Conservation (phyloP, 805 yeast genomes). For the Candida pseudoglaebosa region DNA sequence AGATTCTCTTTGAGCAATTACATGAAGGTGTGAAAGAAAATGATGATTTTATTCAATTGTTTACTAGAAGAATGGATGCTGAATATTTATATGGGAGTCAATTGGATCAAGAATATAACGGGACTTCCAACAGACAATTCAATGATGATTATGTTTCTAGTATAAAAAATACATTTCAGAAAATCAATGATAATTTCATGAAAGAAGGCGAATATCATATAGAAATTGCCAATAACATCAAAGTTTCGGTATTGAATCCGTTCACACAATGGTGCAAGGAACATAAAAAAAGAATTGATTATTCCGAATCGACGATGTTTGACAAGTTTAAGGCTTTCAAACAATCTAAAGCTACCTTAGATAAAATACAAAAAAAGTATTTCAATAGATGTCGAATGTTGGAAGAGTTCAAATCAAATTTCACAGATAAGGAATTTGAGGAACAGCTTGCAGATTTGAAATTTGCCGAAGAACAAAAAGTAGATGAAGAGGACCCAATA, state of each 20-base stretch:
- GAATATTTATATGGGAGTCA: slow-evolving; percentile 64
- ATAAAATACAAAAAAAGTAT: slow-evolving; percentile 60
- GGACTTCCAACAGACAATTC: slow-evolving; percentile 39
- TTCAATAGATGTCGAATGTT: slow-evolving; percentile 73
- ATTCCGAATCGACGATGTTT: slow-evolving; percentile 51
- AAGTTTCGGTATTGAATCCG: slow-evolving; percentile 59
- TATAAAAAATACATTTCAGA: slow-evolving; percentile 58
- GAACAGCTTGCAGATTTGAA: slow-evolving; percentile 24
- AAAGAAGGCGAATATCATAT: slow-evolving; percentile 58
- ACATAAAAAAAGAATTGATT: slow-evolving; percentile 63
- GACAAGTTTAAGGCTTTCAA: slow-evolving; percentile 52
- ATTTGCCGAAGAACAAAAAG: slow-evolving; percentile 10
- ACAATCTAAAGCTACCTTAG: slow-evolving; percentile 43
- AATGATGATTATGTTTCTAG: slow-evolving; percentile 61
- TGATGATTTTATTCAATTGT: slow-evolving; percentile 60
- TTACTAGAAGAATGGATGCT: slow-evolving; percentile 66
- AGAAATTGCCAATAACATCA: slow-evolving; percentile 59
- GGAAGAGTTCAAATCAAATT: slow-evolving; percentile 57
- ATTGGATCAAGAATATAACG: slow-evolving; percentile 33
- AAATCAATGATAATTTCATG: slow-evolving; percentile 50
- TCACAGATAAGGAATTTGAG: slow-evolving; percentile 40
- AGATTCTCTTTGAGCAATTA: slow-evolving; percentile 48
- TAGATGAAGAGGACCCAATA: slow-evolving; percentile 19
- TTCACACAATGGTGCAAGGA: slow-evolving; percentile 72
- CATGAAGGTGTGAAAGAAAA: slow-evolving; percentile 67